phyloP scores from a whole-genome alignment of 345 rosid genomes.

The Nasturtium officinale region DNA sequence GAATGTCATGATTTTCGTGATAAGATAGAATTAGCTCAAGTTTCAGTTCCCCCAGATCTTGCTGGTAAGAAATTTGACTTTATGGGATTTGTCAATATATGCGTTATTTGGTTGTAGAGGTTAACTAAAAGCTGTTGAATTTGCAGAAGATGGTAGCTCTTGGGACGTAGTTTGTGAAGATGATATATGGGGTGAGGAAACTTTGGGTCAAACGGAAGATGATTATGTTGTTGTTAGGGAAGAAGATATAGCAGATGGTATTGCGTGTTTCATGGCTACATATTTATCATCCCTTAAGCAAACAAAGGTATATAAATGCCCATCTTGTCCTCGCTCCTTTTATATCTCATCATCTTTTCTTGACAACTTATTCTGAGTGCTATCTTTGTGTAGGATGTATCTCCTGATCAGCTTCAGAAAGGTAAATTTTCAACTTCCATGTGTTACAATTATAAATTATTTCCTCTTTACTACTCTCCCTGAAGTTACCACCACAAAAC shows the following conservation, averaged over 20 bases:
- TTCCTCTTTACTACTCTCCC: background rate
- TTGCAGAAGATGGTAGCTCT: conserved; percentile 63
- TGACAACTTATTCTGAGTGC: background rate
- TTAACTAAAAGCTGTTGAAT: background rate
- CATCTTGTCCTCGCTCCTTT: background rate
- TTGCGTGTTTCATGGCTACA: conserved; percentile 94
- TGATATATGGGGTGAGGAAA: conserved; percentile 74
- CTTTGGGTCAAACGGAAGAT: conserved; percentile 53
- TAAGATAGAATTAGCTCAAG: conserved; percentile 68
- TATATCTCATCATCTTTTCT: background rate
- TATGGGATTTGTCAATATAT: background rate
- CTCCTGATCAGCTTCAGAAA: conserved; percentile 93
- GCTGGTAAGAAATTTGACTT: conserved; percentile 25
- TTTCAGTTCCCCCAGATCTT: conserved; percentile 45
- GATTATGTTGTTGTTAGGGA: conserved; percentile 88
- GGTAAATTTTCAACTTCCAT: conserved; percentile 44
- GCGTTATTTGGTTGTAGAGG: background rate
- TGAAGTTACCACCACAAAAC: background rate
- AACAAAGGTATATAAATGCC: conserved; percentile 55
- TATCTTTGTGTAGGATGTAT: conserved; percentile 65
- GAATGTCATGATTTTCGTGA: conserved; percentile 75
- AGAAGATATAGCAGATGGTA: conserved; percentile 95
- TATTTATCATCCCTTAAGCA: conserved; percentile 81
- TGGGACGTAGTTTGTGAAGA: conserved; percentile 81
- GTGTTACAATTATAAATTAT: background rate